Conservation (phyloP, 495 filamentous ascomycete genomes). For the Neurospora cerealis region DNA sequence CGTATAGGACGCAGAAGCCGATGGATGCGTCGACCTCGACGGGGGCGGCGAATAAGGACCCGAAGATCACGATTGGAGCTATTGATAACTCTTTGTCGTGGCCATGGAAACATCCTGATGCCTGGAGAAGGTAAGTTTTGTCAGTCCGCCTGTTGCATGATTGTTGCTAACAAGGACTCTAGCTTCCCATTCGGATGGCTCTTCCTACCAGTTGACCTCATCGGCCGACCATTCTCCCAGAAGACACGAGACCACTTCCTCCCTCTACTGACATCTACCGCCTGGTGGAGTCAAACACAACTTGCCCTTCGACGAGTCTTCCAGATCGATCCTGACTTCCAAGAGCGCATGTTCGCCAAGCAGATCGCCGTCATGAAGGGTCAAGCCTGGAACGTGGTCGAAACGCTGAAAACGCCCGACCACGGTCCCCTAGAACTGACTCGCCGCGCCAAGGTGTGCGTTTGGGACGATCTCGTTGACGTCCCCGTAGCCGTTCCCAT, state of each 20-base stretch:
- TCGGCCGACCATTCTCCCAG: slow-evolving; percentile 90
- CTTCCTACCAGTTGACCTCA: slow-evolving; percentile 91
- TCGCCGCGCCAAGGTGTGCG: slow-evolving; percentile 77
- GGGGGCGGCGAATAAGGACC: slow-evolving; percentile 42
- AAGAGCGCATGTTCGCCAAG: slow-evolving; percentile 93
- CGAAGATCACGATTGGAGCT: slow-evolving; percentile 71
- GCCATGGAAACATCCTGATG: slow-evolving; percentile 99
- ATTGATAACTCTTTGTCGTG: slow-evolving; percentile 98
- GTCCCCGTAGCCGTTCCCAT: slow-evolving; percentile 89
- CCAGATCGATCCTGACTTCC: slow-evolving; percentile 85
- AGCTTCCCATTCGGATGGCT: slow-evolving; percentile 98
- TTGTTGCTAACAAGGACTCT: slow-evolving; percentile 1
- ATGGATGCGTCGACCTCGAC: slow-evolving; percentile 68
- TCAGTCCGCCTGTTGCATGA: neutral
- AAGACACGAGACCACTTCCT: slow-evolving; percentile 90
- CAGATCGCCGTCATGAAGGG: slow-evolving; percentile 99
- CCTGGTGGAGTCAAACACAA: slow-evolving; percentile 96
- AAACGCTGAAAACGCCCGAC: slow-evolving; percentile 84
- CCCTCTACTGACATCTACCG: slow-evolving; percentile 80
- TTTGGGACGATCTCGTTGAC: slow-evolving; percentile 97
- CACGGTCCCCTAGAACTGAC: slow-evolving; percentile 93
- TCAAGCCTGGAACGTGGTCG: slow-evolving; percentile 97
- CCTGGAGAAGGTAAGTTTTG: slow-evolving; percentile 46
- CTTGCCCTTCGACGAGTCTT: slow-evolving; percentile 75
- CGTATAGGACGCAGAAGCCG: slow-evolving; percentile 69